Evolutionary conservation across 2,329 filamentous ascomycete genomes (phyloP).

Genomic region (Xylaria digitata): DNA sequence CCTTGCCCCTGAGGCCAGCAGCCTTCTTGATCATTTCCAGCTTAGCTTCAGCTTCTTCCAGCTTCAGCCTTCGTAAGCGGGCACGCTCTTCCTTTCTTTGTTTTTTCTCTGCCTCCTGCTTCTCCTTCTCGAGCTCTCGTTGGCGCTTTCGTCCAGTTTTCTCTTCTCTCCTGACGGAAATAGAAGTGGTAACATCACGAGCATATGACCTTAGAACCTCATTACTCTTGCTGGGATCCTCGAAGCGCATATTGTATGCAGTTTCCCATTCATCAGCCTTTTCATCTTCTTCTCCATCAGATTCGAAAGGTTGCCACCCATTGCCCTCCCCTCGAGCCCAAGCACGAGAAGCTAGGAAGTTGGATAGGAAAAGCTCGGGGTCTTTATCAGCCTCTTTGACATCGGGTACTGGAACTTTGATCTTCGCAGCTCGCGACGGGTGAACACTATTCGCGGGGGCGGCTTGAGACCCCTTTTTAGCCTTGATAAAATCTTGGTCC

Average conservation of each 20-base stretch:
- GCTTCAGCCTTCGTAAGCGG: constrained; percentile 84
- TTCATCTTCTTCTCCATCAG: constrained; percentile 80
- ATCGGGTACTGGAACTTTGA: constrained; percentile 69
- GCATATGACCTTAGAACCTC: constrained; percentile 89
- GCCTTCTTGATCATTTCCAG: constrained; percentile 89
- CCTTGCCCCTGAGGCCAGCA: constrained; percentile 79
- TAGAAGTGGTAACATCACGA: constrained; percentile 82
- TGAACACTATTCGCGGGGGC: constrained; percentile 61
- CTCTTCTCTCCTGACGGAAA: constrained; percentile 88
- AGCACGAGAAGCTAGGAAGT: constrained; percentile 91
- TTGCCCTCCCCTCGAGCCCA: constrained; percentile 79
- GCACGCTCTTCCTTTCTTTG: constrained; percentile 83
- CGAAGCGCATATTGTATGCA: constrained; percentile 95
- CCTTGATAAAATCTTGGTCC: constrained; percentile 80
- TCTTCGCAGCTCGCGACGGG: constrained; percentile 63
- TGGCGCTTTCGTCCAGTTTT: constrained; percentile 79
- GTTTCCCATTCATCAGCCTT: constrained; percentile 88
- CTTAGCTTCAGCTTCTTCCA: constrained; percentile 90
- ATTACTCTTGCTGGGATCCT: constrained; percentile 88
- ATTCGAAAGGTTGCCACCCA: constrained; percentile 85
- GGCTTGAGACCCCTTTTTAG: constrained; percentile 61
- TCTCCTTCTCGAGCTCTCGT: constrained; percentile 80
- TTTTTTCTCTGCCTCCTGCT: constrained; percentile 81
- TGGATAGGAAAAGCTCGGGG: constrained; percentile 91
- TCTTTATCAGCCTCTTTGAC: constrained; percentile 84